Evolutionary conservation across 2,329 filamentous ascomycete genomes (phyloP).

Genomic region (Xylariaceae sp.): DNA sequence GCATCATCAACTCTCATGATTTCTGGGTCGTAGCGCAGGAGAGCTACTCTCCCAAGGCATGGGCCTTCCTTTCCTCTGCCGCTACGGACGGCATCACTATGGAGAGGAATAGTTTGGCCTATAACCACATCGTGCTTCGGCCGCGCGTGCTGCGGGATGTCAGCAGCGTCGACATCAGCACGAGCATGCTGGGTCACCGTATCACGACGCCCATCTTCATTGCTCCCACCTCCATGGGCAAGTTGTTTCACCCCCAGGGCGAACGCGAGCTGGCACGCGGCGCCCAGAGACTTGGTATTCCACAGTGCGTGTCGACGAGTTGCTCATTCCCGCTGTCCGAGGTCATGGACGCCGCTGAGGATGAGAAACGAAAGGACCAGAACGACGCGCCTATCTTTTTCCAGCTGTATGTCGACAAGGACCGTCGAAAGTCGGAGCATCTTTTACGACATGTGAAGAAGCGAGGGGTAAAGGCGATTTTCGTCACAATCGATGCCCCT

Average conservation of each 20-base stretch:
- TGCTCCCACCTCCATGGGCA: conserved; percentile 59
- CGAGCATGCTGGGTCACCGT: conserved; percentile 50
- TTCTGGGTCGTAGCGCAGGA: conserved; percentile 53
- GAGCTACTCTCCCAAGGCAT: conserved; percentile 57
- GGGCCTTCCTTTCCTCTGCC: conserved; percentile 64
- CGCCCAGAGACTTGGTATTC: conserved; percentile 45
- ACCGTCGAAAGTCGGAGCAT: conserved; percentile 45
- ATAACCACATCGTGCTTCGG: conserved; percentile 53
- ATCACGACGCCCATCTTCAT: conserved; percentile 56
- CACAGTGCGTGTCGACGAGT: conserved; percentile 58
- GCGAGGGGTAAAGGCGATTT: conserved; percentile 47
- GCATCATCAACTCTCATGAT: conserved; percentile 54
- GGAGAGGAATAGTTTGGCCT: conserved; percentile 48
- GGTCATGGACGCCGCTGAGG: conserved; percentile 38
- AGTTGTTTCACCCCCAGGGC: conserved; percentile 58
- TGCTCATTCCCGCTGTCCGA: conserved; percentile 54
- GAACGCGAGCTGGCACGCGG: conserved; percentile 54
- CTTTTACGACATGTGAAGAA: conserved; percentile 43
- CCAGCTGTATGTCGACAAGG: conserved; percentile 58
- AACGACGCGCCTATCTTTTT: conserved; percentile 39
- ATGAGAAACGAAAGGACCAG: conserved; percentile 19
- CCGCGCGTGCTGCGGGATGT: conserved; percentile 39
- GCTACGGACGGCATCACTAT: conserved; percentile 58
- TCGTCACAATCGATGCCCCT: conserved; percentile 55
- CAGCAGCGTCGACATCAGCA: conserved; percentile 42